These are phyloP conservation scores for Paraphysoderma sedebokerense DNA, from an alignment of 371 early-diverging fungal genomes.

Conservation along the genomic window DNA sequence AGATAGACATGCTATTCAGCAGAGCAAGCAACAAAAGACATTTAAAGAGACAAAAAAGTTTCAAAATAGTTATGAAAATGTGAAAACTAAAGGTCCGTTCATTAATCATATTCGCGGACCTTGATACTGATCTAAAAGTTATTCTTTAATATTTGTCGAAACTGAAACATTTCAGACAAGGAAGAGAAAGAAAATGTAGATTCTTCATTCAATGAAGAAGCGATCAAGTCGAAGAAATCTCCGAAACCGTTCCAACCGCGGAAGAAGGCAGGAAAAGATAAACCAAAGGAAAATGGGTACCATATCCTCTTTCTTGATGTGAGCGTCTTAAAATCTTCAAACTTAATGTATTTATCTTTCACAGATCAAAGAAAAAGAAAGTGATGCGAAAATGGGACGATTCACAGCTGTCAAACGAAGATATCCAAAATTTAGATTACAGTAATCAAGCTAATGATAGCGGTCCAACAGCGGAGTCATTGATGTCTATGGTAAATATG, in stretches of 20 bases:
- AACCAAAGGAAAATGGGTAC: slow-evolving; percentile 7
- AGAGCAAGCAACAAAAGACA: slow-evolving; percentile 17
- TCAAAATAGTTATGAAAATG: too few relatives aligned
- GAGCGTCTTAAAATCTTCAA: background rate
- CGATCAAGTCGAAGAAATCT: background rate
- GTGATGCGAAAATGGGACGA: slow-evolving; percentile 42
- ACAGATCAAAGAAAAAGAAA: slow-evolving; percentile 12
- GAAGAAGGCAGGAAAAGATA: slow-evolving; percentile 19
- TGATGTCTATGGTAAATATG: slow-evolving; percentile 4
- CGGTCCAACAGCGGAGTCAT: slow-evolving; percentile 6
- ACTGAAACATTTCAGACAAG: too few relatives aligned
- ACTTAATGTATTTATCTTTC: background rate
- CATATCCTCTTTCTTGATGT: background rate
- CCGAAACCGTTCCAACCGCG: background rate
- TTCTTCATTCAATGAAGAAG: background rate
- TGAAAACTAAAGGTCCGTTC: too few relatives aligned
- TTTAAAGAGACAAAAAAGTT: slow-evolving; percentile 75
- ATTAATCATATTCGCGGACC: too few relatives aligned
- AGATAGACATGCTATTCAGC: slow-evolving; percentile 5
- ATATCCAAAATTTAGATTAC: slow-evolving; percentile 49
- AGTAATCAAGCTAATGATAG: slow-evolving; percentile 16
- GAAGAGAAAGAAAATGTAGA: too few relatives aligned
- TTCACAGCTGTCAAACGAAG: slow-evolving; percentile 35
- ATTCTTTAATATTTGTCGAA: too few relatives aligned
- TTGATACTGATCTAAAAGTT: too few relatives aligned